Evolutionary conservation across 2,329 filamentous ascomycete genomes (phyloP).

Genomic region (Ceratocystis lukuohia): DNA sequence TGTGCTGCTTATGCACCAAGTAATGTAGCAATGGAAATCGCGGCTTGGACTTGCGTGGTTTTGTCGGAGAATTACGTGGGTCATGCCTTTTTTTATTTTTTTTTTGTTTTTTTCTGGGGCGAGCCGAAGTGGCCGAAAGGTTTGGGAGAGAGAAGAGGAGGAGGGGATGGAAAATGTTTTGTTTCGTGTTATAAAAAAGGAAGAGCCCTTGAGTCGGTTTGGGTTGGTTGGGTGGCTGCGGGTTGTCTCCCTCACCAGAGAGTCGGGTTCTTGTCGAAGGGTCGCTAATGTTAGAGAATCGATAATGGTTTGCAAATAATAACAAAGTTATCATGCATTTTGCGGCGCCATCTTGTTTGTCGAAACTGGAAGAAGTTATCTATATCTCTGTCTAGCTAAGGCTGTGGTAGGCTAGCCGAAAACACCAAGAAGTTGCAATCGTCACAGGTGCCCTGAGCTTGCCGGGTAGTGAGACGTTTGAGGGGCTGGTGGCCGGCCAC

Average conservation of each 20-base stretch:
- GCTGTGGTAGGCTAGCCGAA: not conserved
- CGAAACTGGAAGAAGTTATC: not conserved
- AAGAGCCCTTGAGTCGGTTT: not conserved
- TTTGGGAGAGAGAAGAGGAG: not conserved
- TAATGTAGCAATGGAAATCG: not conserved
- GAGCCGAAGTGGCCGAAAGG: not conserved
- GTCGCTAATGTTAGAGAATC: too few relatives aligned
- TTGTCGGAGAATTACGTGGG: conserved; percentile 1
- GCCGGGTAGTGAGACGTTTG: conserved; percentile 2
- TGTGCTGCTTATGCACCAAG: not conserved
- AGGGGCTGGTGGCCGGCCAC: not conserved
- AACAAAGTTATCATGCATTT: not conserved
- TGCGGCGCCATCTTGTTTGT: not conserved
- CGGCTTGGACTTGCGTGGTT: not conserved
- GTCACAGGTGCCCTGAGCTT: not conserved
- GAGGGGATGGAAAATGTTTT: not conserved
- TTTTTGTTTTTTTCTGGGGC: not conserved
- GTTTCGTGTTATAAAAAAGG: conserved; percentile 7
- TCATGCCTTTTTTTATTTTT: not conserved
- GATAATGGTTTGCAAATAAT: not conserved
- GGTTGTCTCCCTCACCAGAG: not conserved
- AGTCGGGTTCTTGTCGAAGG: not conserved
- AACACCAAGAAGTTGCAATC: conserved; percentile 6
- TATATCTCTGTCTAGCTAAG: not conserved
- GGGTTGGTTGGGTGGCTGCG: not conserved